Evolutionary conservation across 1,139 yeast genomes (phyloP).

Genomic region (Saccharomyces hybrid): DNA sequence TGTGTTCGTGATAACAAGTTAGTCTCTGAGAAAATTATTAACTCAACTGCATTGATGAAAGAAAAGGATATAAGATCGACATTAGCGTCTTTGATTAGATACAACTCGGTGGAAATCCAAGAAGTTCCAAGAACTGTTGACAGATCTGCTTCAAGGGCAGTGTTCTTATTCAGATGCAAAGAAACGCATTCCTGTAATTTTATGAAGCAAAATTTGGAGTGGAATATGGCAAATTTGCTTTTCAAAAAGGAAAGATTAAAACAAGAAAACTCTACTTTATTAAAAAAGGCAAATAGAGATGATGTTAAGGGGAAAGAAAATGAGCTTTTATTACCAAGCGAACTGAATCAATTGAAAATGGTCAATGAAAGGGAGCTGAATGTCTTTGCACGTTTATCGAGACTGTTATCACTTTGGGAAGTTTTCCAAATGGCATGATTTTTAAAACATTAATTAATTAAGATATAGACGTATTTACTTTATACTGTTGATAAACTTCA

Average conservation of each 20-base stretch:
- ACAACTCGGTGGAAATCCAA: conserved; percentile 65
- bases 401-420: conserved; percentile 50
- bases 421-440: conserved; percentile 36
- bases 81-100: conserved; percentile 46
- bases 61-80: conserved; percentile 69
- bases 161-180: conserved; percentile 70
- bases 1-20: conserved; percentile 60
- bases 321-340: conserved; percentile 65
- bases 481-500: conserved; percentile 1
- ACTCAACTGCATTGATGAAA: conserved; percentile 65
- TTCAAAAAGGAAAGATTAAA: conserved; percentile 51
- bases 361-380: conserved; percentile 52
- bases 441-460: not conserved
- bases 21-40: conserved; percentile 78
- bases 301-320: conserved; percentile 83
- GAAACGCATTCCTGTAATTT: conserved; percentile 44
- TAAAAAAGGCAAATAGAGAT: conserved; percentile 77
- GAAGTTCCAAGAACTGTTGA: conserved; percentile 91
- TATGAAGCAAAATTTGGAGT: conserved; percentile 49
- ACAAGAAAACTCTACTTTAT: conserved; percentile 53
- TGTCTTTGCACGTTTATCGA: conserved; percentile 45
- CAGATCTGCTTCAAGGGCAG: conserved; percentile 84
- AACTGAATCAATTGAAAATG: conserved; percentile 59
- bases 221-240: conserved; percentile 61
- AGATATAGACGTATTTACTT: not conserved